Evolutionary conservation across 805 yeast species (phyloP), one percentile per base, ranked within the genome.

Genomic region (Saccharomycopsis schoenii): DNA sequence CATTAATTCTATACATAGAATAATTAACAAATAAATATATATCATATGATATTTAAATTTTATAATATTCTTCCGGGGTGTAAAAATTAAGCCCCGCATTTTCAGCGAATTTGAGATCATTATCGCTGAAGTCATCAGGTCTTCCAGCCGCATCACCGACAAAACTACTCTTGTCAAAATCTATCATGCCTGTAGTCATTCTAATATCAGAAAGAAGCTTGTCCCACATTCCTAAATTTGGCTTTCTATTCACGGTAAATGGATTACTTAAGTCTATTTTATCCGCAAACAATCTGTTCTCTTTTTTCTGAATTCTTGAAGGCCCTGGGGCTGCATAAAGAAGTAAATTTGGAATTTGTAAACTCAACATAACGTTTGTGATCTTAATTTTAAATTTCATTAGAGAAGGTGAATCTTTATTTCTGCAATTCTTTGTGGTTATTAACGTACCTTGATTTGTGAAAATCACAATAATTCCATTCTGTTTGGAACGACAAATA

Each of bases 381-480:
- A 85, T 63, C 67, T 80, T 81, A 1, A 65, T 65, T 0, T 71
- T 71, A 63, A 85, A 80, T 21, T 74, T 74, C 15, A 21, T 24
- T 25, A 47, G 21, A n/a, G 80, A 75, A 57, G 70, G 75, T 8
- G 64, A 56, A 9, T 47, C 52, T 12, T 21, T 14, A 57, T 70
- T 69, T 2, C 34, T 15, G 12, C 52, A 47, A 1, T 69, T 72
- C 52, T 47, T 47, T 12, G 52, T 47, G 14, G 79, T 80, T 0
- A 82, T 73, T 2, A 84, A 79, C 0, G 84, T 86, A 21, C 93
- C 96, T 71, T 93, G 99, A 69, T 93, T 93, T 0, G 97, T 83
- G 70, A 93, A 89, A 1, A 93, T 80, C 3, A 86, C 92, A 4
- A 91, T 66, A 0, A 79, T 64, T 55, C 75, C 74, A 47, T 47